Percentiles rank a stretch among this genome's conserved stretches.
Conservation (phyloP, 257 asterid species). For the Solanum bulbocastanum region DNA sequence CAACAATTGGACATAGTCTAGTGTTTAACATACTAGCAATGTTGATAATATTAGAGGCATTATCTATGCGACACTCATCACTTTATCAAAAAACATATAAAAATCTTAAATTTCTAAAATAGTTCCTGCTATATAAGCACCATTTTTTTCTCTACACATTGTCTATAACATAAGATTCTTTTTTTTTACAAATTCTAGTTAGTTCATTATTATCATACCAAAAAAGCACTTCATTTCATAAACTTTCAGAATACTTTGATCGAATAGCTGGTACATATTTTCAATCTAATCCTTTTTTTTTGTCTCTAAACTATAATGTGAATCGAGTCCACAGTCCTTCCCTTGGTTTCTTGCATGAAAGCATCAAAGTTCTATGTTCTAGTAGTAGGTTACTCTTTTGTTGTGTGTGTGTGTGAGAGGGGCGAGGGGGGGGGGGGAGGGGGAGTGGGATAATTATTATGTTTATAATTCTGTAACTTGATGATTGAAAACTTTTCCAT, state of each 20-base stretch:
- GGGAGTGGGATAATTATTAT: slow-evolving; percentile 1
- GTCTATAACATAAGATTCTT: no score
- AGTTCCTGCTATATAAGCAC: no score
- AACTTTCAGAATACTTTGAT: slow-evolving; percentile 25
- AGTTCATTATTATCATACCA: slow-evolving; percentile 23
- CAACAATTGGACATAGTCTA: no score
- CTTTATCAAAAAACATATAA: no score
- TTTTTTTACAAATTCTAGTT: background rate
- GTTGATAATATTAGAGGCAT: no score
- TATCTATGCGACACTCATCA: no score
- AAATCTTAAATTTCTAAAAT: no score
- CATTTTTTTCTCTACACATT: no score
- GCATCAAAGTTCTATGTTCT: slow-evolving; percentile 7
- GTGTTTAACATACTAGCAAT: no score
- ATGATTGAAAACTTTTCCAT: slow-evolving; percentile 16
- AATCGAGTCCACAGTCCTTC: slow-evolving; percentile 27
- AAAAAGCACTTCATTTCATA: slow-evolving; percentile 26
- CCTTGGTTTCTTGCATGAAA: slow-evolving; percentile 12
- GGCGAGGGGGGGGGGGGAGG: no score
- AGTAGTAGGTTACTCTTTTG: slow-evolving; percentile 30
- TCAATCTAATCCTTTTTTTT: background rate
- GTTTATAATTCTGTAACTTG: slow-evolving; percentile 29
- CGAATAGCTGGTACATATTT: background rate
- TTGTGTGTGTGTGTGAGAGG: no score
- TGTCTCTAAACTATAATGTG: slow-evolving; percentile 2